These are phyloP conservation scores for Liriodendron chinense DNA, from an alignment of 164 flowering plant species.

Conservation along the genomic window DNA sequence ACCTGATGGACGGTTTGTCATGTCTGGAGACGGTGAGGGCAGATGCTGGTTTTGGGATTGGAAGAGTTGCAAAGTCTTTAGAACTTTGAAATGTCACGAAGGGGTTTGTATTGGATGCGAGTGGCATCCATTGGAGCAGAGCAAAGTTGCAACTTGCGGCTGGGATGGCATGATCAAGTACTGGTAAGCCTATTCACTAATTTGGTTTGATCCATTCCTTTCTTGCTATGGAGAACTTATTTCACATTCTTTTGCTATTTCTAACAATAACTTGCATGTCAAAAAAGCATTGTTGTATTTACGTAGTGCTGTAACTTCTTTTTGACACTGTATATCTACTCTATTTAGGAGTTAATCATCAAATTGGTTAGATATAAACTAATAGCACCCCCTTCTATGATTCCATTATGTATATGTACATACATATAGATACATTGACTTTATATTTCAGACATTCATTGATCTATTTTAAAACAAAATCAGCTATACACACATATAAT, in stretches of 20 bases:
- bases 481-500: too few relatives aligned
- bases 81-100: slow-evolving; percentile 83
- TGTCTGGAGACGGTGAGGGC: slow-evolving; percentile 99
- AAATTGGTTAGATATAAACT: neutral
- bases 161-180: slow-evolving; percentile 99
- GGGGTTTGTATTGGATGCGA: slow-evolving; percentile 90
- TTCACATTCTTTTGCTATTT: neutral
- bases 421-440: too few relatives aligned
- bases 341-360: neutral
- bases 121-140: slow-evolving; percentile 98
- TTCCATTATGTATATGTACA: neutral
- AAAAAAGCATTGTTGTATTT: neutral
- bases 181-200: slow-evolving; percentile 44
- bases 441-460: neutral
- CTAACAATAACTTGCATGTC: neutral
- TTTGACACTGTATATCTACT: neutral
- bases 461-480: neutral
- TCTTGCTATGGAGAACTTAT: neutral
- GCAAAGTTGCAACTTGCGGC: slow-evolving; percentile 97
- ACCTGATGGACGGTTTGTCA: slow-evolving; percentile 95
- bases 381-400: too few relatives aligned
- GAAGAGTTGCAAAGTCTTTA: slow-evolving; percentile 92
- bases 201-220: neutral
- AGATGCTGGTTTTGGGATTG: slow-evolving; percentile 99
- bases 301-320: neutral